phyloP scores from a whole-genome alignment of 1,284 basidiomycete species.

The Cryptococcus sp. region DNA sequence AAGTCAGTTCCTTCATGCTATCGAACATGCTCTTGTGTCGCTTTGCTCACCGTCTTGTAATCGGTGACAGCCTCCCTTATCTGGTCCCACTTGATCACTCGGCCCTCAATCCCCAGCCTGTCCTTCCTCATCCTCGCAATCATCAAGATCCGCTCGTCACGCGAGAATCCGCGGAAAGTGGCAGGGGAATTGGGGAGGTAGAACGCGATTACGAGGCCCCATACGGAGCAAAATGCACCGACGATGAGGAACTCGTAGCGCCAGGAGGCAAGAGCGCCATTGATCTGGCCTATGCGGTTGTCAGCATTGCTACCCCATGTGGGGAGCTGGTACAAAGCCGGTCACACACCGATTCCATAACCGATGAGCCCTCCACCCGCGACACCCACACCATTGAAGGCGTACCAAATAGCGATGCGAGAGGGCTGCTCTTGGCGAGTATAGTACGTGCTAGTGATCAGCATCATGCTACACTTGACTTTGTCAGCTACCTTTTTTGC shows the following conservation, averaged over 20 bases:
- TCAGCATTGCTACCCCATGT: neutral
- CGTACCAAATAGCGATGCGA: slow-evolving; percentile 46
- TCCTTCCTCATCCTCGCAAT: slow-evolving; percentile 49
- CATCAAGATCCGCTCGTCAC: slow-evolving; percentile 50
- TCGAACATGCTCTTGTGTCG: no score
- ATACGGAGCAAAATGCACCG: slow-evolving; percentile 42
- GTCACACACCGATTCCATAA: slow-evolving; percentile 21
- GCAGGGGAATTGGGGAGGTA: slow-evolving; percentile 47
- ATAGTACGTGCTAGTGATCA: slow-evolving; percentile 46
- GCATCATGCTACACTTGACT: slow-evolving; percentile 22
- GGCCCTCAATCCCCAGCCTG: slow-evolving; percentile 51
- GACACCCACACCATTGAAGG: slow-evolving; percentile 48
- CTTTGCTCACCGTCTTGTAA: slow-evolving; percentile 25
- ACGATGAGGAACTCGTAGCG: slow-evolving; percentile 50
- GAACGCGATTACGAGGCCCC: slow-evolving; percentile 41
- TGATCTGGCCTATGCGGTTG: slow-evolving; percentile 44
- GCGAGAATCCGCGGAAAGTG: slow-evolving; percentile 41
- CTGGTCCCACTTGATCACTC: slow-evolving; percentile 50
- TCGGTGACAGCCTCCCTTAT: slow-evolving; percentile 49
- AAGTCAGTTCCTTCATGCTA: no score
- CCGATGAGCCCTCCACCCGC: slow-evolving; percentile 20
- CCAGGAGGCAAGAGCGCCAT: slow-evolving; percentile 45
- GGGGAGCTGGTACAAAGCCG: neutral
- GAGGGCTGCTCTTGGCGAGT: slow-evolving; percentile 47
- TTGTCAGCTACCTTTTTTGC: neutral